Conservation (phyloP, 1,139 yeast species). For the Taiozyma sp. region DNA sequence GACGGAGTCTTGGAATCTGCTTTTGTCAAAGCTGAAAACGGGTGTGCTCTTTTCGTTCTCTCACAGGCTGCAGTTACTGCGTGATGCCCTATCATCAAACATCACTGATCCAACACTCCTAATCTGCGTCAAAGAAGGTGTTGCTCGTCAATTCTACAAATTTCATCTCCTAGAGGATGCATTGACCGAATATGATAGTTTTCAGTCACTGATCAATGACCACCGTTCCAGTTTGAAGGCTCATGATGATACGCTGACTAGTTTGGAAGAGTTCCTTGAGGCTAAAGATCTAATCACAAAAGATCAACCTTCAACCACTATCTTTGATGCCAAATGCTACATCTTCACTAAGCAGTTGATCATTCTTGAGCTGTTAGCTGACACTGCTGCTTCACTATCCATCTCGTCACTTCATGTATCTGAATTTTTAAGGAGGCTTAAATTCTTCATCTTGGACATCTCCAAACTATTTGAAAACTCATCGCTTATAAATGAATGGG, state of each 20-base stretch:
- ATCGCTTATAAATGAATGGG: slow-evolving; percentile 17
- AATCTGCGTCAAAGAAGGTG: slow-evolving; percentile 29
- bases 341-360: slow-evolving; percentile 33
- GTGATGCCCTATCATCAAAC: slow-evolving; percentile 28
- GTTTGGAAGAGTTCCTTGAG: slow-evolving; percentile 6
- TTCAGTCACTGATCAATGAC: slow-evolving; percentile 1
- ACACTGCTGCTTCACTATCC: slow-evolving; percentile 30
- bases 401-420: slow-evolving; percentile 29
- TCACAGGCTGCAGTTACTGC: slow-evolving; percentile 38
- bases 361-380: slow-evolving; percentile 28
- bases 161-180: slow-evolving; percentile 57
- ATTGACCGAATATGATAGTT: slow-evolving; percentile 32
- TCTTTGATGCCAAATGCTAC: slow-evolving; percentile 16
- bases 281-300: slow-evolving; percentile 1
- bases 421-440: slow-evolving; percentile 28
- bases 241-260: slow-evolving; percentile 27
- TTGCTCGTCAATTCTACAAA: slow-evolving; percentile 41
- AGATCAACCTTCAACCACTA: not conserved
- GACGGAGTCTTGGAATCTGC: slow-evolving; percentile 44
- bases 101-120: slow-evolving; percentile 30
- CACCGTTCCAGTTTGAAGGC: not conserved
- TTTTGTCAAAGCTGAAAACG: slow-evolving; percentile 42
- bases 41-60: slow-evolving; percentile 53
- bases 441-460: slow-evolving; percentile 38
- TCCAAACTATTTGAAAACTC: slow-evolving; percentile 23